Evolutionary conservation across 805 yeast genomes (phyloP), one percentile per base, ranked within the genome.

Genomic region (Candida xiaguanensis): DNA sequence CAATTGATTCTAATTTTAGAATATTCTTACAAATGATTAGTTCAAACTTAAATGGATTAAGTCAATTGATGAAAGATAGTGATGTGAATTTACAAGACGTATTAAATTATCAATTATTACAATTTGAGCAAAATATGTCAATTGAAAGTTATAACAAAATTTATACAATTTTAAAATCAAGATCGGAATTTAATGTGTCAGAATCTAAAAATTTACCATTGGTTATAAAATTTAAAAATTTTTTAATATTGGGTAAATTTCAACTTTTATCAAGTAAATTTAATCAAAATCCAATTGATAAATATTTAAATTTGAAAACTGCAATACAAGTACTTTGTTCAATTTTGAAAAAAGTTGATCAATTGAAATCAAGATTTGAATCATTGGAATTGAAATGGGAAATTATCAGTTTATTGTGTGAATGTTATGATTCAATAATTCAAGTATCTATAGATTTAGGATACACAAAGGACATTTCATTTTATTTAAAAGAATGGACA

Each of bases 391-490:
- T 65, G 3, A 70, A 68, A 44, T 58, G 73, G 59, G 55, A 54
- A 18, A 54, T 75, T 2, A 54, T 72, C 0, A 42, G 41, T 1
- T 45, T 53, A 11, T 51, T 78, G 24, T 50, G 67, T 9, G 49
- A 55, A 4, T 47, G 74, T 2, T 77, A 76, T 46, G 55, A 59
- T 5, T 39, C 41, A 2, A 56, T 77, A 18, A 58, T 78, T 16
- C 54, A 63, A 3, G 49, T 64, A 0, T 64, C 70, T 38, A 57
- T 67, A 12, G 72, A 67, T 26, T 51, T 77, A 27, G 89, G 90
- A 0, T 51, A 80, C 2, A 61, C 79, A 0, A 77, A 76, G 45
- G 88, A 83, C 40, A 70, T 80, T 34, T 69, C 72, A 2, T 78
- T 68, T 51, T 82, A 72, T 55, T 46, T 70, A 3, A 62, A 63